Base-by-base conservation (phyloP, 495 filamentous ascomycete species). In the Entonaema liquescens region DNA sequence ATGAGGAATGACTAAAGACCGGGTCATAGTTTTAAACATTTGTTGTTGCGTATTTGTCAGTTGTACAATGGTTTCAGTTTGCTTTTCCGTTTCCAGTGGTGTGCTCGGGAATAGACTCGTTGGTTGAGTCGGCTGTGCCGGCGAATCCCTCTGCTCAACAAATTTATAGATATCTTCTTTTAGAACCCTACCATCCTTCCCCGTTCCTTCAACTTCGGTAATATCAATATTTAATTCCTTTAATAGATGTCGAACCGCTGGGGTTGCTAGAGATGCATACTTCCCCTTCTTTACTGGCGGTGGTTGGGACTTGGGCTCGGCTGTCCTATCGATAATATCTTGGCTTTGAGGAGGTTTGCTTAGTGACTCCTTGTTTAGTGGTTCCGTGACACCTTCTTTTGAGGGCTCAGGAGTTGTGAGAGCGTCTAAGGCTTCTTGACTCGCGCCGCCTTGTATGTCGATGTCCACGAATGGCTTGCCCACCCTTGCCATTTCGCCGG, bases 1-100 rank as follows among this genome's bases (percentile, higher is more conserved):
- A 79, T 98, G 96, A 0, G 95, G 96, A 67, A 95, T 98, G 52
- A 73, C 87, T 68, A 99, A 84, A 17, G 94, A 97, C 44, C 88
- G 88, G 21, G 95, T 98, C 96, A 99, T 99, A n/a, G 89, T 88
- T 79, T 95, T 97, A 88, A 97, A 98, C 96, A 99, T 99, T 75
- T 92, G 90, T 19, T 86, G 82, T 81, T 98, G 95, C 28, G 92
- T 91, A 26, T 88, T 88, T 3, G 92, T 92, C 19, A 99, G 81
- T 59, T 86, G 81, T 26, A 88, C 80, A 1, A 80, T 78, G 2
- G 87, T 87, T 73, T 98, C 96, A 33, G 83, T 81, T 74, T 93
- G 91, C 21, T 79, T 79, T 12, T 74, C 77, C 5, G 76, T 68
- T 7, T 67, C 62, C 17, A 67, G 52, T 42, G 56, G 52, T 64